Evolutionary conservation across 805 yeast genomes (phyloP).

Genomic region (Kurtzmaniella fragi): DNA sequence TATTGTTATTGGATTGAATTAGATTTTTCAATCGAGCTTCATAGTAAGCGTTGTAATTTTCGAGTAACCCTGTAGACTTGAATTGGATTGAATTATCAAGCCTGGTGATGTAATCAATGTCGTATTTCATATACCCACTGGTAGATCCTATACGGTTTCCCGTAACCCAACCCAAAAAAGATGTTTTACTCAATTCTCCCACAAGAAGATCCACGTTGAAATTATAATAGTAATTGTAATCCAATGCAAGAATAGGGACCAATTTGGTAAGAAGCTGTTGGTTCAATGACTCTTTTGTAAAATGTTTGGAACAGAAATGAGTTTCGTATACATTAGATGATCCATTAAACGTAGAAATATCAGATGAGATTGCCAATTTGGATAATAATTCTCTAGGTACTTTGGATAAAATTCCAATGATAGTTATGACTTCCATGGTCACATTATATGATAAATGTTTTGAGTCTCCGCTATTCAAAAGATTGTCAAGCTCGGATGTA

Average conservation of each 20-base stretch:
- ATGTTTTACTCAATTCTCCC: conserved; percentile 16
- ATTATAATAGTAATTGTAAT: conserved; percentile 10
- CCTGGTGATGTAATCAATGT: conserved; percentile 14
- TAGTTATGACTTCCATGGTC: conserved; percentile 17
- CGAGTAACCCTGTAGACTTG: conserved; percentile 7
- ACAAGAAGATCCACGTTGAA: conserved; percentile 18
- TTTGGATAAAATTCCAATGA: conserved; percentile 19
- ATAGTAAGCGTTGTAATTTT: too few species aligned
- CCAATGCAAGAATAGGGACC: conserved; percentile 12
- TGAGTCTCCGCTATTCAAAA: too few species aligned
- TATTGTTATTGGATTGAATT: conserved; percentile 4
- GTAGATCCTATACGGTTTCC: conserved; percentile 17
- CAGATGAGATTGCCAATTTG: conserved; percentile 16
- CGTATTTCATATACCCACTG: conserved; percentile 10
- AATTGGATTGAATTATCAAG: conserved; percentile 11
- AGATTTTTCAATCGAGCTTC: conserved; percentile 1
- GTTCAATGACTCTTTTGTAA: conserved; percentile 7
- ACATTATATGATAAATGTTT: conserved; percentile 20
- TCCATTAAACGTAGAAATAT: conserved; percentile 20
- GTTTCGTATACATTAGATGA: conserved; percentile 18
- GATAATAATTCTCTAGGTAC: conserved; percentile 19
- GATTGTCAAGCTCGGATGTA: conserved; percentile 8
- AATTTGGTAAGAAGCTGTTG: conserved; percentile 15
- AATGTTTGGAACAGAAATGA: conserved; percentile 9
- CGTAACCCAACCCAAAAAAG: conserved; percentile 30